Evolutionary conservation across 164 flowering plant species (phyloP).

Genomic region (Vitis rotundifolia): DNA sequence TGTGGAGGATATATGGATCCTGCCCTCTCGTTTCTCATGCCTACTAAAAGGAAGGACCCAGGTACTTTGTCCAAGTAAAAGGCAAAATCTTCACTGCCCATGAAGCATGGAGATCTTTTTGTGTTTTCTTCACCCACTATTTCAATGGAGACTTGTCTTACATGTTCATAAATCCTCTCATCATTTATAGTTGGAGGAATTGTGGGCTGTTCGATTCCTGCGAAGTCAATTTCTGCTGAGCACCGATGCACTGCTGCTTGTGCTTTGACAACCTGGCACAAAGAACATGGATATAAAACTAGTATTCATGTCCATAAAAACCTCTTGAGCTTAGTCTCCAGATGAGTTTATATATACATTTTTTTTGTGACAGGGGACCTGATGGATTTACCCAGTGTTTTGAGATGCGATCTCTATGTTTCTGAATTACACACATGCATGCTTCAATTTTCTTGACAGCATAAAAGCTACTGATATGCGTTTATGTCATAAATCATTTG

Average conservation of each 20-base stretch:
- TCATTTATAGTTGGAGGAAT: constrained; percentile 59
- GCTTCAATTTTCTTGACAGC: too few relatives aligned
- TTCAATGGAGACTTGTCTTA: constrained; percentile 19
- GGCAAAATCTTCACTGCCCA: constrained; percentile 75
- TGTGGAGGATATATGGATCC: constrained; percentile 49
- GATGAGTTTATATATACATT: too few relatives aligned
- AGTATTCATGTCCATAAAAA: too few relatives aligned
- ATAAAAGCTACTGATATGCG: too few relatives aligned
- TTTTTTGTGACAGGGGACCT: too few relatives aligned
- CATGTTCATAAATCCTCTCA: constrained; percentile 37
- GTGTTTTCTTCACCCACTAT: constrained; percentile 46
- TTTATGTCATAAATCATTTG: too few relatives aligned
- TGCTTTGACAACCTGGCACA: constrained; percentile 41
- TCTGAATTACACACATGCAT: too few relatives aligned
- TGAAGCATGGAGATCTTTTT: constrained; percentile 23
- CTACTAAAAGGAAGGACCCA: constrained; percentile 51
- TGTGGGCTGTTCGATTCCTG: constrained; percentile 34
- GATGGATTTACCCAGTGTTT: too few relatives aligned
- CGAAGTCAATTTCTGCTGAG: constrained; percentile 43
- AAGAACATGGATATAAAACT: too few relatives aligned
- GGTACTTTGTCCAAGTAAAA: constrained; percentile 57
- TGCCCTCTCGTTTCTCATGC: constrained; percentile 42
- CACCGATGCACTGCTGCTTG: constrained; percentile 65
- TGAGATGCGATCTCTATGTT: too few relatives aligned
- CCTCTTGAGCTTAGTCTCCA: too few relatives aligned